Evolutionary conservation across 2,329 filamentous ascomycete genomes (phyloP), one percentile per base, ranked within the genome.

Genomic region (Alternaria hordeiaustralica): DNA sequence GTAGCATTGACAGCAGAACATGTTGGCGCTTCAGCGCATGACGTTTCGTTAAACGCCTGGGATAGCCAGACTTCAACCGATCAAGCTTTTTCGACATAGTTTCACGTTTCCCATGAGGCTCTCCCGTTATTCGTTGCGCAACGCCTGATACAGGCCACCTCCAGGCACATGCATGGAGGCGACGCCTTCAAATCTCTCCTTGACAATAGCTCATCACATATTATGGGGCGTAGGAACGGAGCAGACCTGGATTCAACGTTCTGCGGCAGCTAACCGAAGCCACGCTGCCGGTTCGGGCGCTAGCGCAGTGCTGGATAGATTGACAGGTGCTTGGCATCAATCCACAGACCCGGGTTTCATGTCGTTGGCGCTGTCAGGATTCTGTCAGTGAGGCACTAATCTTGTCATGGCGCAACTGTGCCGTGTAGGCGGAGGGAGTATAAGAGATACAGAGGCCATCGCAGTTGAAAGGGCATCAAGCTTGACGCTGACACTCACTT

Each of bases 401-500:
- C 49, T 56, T 65, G 65, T 66, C 63, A 69, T 61, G 66, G 47
- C 30, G 60, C 51, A 25, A 56, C 43, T 55, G 45, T 67, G 68
- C 69, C 67, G 65, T 66, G 54, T 60, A 65, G 30, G 66, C 51
- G 68, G 54, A 41, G 47, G 58, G 58, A 56, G 68, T 75, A 75
- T 74, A 75, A 75, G 72, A 74, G 61, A 60, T 66, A 58, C 54
- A 25, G 18, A 25, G 41, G 45, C 26, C 30, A 63, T 69, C 49
- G 21, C 26, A 6, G 36, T 25, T 63, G 53, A 57, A 59, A 68
- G 63, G 61, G 44, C 58, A 71, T 65, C 71, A 75, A 70, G 73
- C 73, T 75, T 76, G 73, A 76, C 64, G 73, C 73, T 76, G 69
- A 75, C 72, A 72, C 67, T 75, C 73, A 68, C 69, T 72, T 70